phyloP scores from a whole-genome alignment of 2,329 filamentous ascomycete species.

The Whalleya microplaca region DNA sequence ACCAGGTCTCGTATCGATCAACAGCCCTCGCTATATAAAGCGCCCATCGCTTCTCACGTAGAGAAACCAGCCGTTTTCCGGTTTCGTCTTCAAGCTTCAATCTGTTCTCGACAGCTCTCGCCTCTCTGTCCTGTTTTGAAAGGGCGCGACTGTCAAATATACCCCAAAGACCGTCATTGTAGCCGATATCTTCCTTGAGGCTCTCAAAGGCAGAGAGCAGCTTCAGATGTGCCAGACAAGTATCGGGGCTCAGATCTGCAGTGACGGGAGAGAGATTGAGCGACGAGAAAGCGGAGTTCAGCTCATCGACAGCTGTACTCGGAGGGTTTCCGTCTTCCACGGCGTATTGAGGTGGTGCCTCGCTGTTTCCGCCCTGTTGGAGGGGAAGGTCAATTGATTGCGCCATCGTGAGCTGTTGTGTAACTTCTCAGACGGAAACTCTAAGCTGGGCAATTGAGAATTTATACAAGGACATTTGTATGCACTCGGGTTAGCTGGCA shows the following conservation, averaged over 20 bases:
- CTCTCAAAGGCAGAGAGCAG: constrained; percentile 69
- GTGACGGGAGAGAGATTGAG: constrained; percentile 39
- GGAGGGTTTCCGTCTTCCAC: constrained; percentile 9
- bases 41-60: constrained; percentile 75
- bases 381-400: background rate
- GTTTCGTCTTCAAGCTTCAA: constrained; percentile 38
- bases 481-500: no score
- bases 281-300: constrained; percentile 41
- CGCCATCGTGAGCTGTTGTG: constrained; percentile 6
- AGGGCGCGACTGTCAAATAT: constrained; percentile 54
- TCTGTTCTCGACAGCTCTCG: constrained; percentile 13
- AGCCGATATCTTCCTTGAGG: constrained; percentile 69
- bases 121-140: constrained; percentile 19
- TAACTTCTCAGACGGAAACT: background rate
- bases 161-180: constrained; percentile 68
- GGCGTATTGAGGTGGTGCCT: constrained; percentile 27
- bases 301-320: constrained; percentile 19
- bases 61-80: constrained; percentile 50
- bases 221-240: constrained; percentile 75
- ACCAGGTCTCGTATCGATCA: constrained; percentile 71
- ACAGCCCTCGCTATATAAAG: constrained; percentile 71
- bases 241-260: constrained; percentile 49
- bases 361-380: constrained; percentile 1
- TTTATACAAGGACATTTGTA: no score
- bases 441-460: background rate